Conservation (phyloP, 129 eudicot genomes). For the carrot (Daucus carota) region DH1_v3.0 NC_030382.2:14702001-14702500, state of each 20-base stretch:
- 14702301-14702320: not conserved
- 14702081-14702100: slow-evolving; percentile 8
- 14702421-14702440: not conserved
- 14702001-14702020: slow-evolving; percentile 85
- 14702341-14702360: not conserved
- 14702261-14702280: not conserved
- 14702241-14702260: not conserved
- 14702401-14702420: not conserved
- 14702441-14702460: not conserved
- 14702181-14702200: slow-evolving; percentile 6
- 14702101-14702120: slow-evolving; percentile 32
- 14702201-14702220: slow-evolving; percentile 13
- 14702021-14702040: slow-evolving; percentile 48
- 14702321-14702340: not conserved
- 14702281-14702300: not conserved
- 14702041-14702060: slow-evolving; percentile 31
- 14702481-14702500: not conserved
- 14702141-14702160: slow-evolving; percentile 69
- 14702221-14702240: slow-evolving; percentile 10
- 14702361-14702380: not conserved
- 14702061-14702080: slow-evolving; percentile 28
- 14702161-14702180: slow-evolving; percentile 56
- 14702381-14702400: not conserved
- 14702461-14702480: not conserved
- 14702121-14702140: slow-evolving; percentile 36